Percentiles rank a stretch among this genome's conserved stretches.
phyloP scores from a whole-genome alignment of 2,329 filamentous ascomycete species.

The Alternaria triticimaculans region DNA sequence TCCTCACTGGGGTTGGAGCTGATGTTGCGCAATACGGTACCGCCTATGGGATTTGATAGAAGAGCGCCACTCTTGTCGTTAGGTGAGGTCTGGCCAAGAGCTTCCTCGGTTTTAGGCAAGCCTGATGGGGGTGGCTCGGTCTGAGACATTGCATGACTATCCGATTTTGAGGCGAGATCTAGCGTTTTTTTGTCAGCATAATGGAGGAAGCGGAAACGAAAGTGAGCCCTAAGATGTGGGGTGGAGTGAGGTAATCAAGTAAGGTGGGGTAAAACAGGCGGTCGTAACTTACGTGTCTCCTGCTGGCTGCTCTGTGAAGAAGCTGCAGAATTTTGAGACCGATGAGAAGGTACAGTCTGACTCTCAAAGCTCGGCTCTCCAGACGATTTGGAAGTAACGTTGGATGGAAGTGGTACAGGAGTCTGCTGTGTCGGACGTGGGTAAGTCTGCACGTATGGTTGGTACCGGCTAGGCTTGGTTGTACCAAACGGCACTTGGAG shows the following conservation, averaged over 20 bases:
- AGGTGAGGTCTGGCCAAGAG: neutral
- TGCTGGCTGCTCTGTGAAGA: neutral
- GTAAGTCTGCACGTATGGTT: neutral
- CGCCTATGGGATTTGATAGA: neutral
- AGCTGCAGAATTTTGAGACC: neutral
- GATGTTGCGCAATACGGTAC: neutral
- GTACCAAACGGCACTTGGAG: slow-evolving; percentile 12
- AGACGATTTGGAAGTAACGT: neutral
- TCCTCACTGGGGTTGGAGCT: neutral
- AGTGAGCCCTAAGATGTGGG: neutral
- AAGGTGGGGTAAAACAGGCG: neutral
- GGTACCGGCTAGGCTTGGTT: neutral
- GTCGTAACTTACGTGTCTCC: neutral
- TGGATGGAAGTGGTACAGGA: neutral
- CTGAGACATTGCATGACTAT: neutral
- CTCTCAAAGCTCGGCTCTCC: neutral
- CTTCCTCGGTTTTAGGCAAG: neutral
- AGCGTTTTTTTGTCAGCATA: neutral
- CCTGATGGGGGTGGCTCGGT: neutral
- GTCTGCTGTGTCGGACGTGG: slow-evolving; percentile 4
- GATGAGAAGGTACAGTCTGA: neutral
- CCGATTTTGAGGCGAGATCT: neutral
- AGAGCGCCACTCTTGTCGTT: neutral
- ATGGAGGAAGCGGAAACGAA: neutral
- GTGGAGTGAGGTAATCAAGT: neutral